Evolutionary conservation across 805 yeast species (phyloP).

Genomic region (Brettanomyces bruxellensis): DNA sequence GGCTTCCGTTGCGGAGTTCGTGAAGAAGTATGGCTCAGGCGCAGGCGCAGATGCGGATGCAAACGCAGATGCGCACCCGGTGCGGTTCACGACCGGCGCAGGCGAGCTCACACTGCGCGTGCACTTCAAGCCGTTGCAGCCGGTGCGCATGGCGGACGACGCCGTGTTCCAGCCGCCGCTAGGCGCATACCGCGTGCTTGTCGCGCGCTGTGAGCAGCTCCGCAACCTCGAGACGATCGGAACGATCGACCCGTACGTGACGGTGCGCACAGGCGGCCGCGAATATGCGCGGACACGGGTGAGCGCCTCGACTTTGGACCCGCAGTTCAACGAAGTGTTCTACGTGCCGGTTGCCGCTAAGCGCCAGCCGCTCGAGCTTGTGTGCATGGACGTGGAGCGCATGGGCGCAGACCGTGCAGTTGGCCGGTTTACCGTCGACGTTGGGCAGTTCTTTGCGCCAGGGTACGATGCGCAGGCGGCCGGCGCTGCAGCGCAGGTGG

Average conservation of each 20-base stretch:
- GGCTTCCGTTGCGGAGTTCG: slow-evolving; percentile 40
- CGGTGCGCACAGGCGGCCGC: slow-evolving; percentile 40
- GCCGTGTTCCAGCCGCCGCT: slow-evolving; percentile 46
- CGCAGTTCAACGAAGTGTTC: slow-evolving; percentile 48
- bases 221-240: slow-evolving; percentile 59
- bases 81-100: slow-evolving; percentile 38
- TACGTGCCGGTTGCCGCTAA: slow-evolving; percentile 55
- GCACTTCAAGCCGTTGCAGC: slow-evolving; percentile 62
- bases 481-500: slow-evolving; percentile 1
- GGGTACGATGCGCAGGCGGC: slow-evolving; percentile 8
- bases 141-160: slow-evolving; percentile 36
- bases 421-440: slow-evolving; percentile 43
- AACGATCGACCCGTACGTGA: slow-evolving; percentile 66
- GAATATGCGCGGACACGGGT: slow-evolving; percentile 45
- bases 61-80: slow-evolving; percentile 23
- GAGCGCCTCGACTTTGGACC: slow-evolving; percentile 44
- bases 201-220: slow-evolving; percentile 44
- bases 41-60: slow-evolving; percentile 1
- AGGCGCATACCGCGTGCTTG: slow-evolving; percentile 55
- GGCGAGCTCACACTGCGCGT: slow-evolving; percentile 50
- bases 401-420: slow-evolving; percentile 50
- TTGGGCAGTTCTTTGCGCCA: slow-evolving; percentile 4
- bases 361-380: slow-evolving; percentile 49
- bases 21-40: slow-evolving; percentile 32
- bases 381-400: slow-evolving; percentile 59